phyloP scores from a whole-genome alignment of 495 filamentous ascomycete species.

The Penicillium cinerascens region DNA sequence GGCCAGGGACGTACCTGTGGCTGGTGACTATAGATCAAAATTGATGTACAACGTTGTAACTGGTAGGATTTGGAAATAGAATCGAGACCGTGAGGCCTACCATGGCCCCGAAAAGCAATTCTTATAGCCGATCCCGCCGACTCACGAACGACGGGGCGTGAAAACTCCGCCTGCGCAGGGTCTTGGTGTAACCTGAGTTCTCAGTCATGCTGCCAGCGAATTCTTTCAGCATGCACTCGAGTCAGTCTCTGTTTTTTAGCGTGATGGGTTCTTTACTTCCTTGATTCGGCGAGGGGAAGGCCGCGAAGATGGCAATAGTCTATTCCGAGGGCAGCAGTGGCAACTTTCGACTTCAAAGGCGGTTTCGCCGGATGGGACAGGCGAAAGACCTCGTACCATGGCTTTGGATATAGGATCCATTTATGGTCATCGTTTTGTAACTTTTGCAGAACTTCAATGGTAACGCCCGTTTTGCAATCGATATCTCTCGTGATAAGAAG shows the following conservation, averaged over 20 bases:
- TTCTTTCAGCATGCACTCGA: neutral
- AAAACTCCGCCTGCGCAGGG: constrained; percentile 20
- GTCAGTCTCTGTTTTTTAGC: neutral
- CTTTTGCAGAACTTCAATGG: no score
- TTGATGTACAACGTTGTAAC: neutral
- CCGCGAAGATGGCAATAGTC: no score
- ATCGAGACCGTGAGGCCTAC: neutral
- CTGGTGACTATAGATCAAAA: neutral
- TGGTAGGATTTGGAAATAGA: neutral
- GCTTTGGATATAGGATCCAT: neutral
- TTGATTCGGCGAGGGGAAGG: neutral
- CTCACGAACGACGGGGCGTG: constrained; percentile 11
- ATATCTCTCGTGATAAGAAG: no score
- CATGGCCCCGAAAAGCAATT: neutral
- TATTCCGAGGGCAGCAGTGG: neutral
- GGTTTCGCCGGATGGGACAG: neutral
- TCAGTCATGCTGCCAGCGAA: constrained; percentile 14
- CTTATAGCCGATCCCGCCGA: constrained; percentile 9
- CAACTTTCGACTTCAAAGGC: neutral
- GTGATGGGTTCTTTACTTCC: neutral
- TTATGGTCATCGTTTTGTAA: no score
- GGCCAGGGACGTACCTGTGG: constrained; percentile 8
- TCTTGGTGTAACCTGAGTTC: constrained; percentile 14
- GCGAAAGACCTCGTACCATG: neutral
- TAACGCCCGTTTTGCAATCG: no score